Conservation (phyloP, 768 basidiomycete species). For the Tricholoma hemisulphureum region DNA sequence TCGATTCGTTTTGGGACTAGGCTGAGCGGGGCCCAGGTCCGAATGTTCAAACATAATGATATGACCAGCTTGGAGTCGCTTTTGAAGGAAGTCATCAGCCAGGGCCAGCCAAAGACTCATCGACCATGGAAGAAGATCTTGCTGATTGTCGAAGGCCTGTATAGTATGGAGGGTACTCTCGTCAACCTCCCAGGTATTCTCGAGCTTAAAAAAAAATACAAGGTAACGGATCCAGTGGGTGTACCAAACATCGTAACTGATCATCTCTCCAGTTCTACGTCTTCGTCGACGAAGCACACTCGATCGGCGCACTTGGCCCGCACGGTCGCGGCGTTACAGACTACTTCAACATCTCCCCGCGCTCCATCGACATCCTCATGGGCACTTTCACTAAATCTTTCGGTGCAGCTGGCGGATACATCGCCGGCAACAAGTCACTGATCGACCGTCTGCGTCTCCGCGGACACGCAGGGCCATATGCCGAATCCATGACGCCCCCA, state of each 20-base stretch:
- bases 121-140: constrained; percentile 99
- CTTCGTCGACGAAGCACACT: constrained; percentile 96
- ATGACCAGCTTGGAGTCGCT: constrained; percentile 79
- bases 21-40: constrained; percentile 81
- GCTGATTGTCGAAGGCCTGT: constrained; percentile 91
- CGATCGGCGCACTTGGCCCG: constrained; percentile 92
- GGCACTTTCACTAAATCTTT: constrained; percentile 98
- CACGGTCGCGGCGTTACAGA: constrained; percentile 93
- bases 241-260: background rate
- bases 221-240: constrained; percentile 54
- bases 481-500: constrained; percentile 87
- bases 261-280: constrained; percentile 73
- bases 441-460: constrained; percentile 80
- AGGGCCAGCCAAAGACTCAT: constrained; percentile 97
- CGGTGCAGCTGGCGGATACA: constrained; percentile 92
- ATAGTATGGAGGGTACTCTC: constrained; percentile 98
- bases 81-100: constrained; percentile 88
- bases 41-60: constrained; percentile 97
- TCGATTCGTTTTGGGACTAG: constrained; percentile 92
- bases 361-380: constrained; percentile 89
- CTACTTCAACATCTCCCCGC: constrained; percentile 85
- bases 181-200: constrained; percentile 80
- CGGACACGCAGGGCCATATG: constrained; percentile 81
- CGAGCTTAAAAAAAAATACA: constrained; percentile 91
- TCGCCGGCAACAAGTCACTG: constrained; percentile 77